A percentile compares a stretch with the other conserved stretches of the same genome.
Evolutionary conservation across 306 rosid genomes (phyloP).

Genomic region (Castanea mollissima): DNA sequence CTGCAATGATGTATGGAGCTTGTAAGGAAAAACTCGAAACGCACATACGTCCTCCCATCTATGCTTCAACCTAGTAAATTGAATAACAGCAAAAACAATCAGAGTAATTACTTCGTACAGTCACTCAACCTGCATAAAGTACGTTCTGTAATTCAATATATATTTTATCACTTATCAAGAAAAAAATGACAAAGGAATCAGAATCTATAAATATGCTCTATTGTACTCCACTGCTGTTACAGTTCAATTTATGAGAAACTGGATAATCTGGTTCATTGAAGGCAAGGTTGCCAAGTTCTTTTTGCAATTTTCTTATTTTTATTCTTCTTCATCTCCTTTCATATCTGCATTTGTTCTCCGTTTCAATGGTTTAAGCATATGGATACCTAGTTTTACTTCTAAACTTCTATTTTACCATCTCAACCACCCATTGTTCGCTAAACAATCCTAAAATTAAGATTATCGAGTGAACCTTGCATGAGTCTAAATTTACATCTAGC

Average conservation of each 20-base stretch:
- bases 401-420: no score
- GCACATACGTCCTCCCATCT: slow-evolving; percentile 77
- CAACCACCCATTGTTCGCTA: not conserved
- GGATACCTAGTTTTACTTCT: not conserved
- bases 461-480: not conserved
- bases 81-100: slow-evolving; percentile 16
- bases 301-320: not conserved
- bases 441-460: not conserved
- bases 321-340: not conserved
- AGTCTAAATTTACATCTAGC: not conserved
- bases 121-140: no score
- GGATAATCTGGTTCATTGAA: not conserved
- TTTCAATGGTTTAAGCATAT: no score
- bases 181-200: slow-evolving; percentile 1
- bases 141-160: no score
- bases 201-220: not conserved
- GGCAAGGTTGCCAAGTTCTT: not conserved
- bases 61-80: slow-evolving; percentile 46
- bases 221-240: not conserved
- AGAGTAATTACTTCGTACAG: not conserved
- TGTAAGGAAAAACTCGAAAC: slow-evolving; percentile 79
- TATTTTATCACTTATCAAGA: not conserved
- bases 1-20: slow-evolving; percentile 87
- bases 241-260: not conserved
- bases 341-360: not conserved